Evolutionary conservation across 352 stramenopile species (phyloP).

Genomic region (Phytophthora sp.): DNA sequence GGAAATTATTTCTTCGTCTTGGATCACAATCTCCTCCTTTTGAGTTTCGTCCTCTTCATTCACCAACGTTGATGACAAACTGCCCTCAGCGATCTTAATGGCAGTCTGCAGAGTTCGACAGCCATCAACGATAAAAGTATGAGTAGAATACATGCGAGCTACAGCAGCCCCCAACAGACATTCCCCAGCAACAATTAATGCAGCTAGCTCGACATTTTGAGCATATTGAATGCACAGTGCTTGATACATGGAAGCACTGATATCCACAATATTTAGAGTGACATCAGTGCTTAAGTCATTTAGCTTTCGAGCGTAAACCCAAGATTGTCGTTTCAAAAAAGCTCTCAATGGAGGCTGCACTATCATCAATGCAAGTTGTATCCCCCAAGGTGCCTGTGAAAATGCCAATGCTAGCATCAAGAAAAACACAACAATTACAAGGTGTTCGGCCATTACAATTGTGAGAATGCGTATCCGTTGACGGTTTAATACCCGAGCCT

Average conservation of each 20-base stretch:
- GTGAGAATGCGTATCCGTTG: slow-evolving; percentile 5
- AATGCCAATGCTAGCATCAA: slow-evolving; percentile 34
- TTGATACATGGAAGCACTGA: slow-evolving; percentile 39
- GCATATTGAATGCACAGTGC: slow-evolving; percentile 34
- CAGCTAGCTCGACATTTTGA: slow-evolving; percentile 4
- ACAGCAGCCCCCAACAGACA: slow-evolving; percentile 28
- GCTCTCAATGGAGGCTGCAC: slow-evolving; percentile 31
- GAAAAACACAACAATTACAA: slow-evolving; percentile 20
- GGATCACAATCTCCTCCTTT: background rate
- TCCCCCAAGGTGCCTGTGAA: slow-evolving; percentile 13
- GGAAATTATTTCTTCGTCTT: background rate
- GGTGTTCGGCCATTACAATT: slow-evolving; percentile 9
- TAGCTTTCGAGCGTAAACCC: slow-evolving; percentile 38
- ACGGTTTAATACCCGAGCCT: background rate
- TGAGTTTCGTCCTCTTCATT: slow-evolving; percentile 4
- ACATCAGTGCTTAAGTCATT: slow-evolving; percentile 49
- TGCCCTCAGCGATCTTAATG: slow-evolving; percentile 39
- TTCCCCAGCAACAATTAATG: slow-evolving; percentile 32
- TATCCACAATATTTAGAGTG: slow-evolving; percentile 51
- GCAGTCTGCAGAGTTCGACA: slow-evolving; percentile 28
- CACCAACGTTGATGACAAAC: slow-evolving; percentile 6
- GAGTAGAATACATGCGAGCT: slow-evolving; percentile 26
- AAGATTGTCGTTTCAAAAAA: slow-evolving; percentile 29
- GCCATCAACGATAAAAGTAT: slow-evolving; percentile 36
- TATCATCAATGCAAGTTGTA: slow-evolving; percentile 34